Base-by-base conservation (phyloP, 2,329 filamentous ascomycete species). In the Phyllosticta paracitricarpa region DNA sequence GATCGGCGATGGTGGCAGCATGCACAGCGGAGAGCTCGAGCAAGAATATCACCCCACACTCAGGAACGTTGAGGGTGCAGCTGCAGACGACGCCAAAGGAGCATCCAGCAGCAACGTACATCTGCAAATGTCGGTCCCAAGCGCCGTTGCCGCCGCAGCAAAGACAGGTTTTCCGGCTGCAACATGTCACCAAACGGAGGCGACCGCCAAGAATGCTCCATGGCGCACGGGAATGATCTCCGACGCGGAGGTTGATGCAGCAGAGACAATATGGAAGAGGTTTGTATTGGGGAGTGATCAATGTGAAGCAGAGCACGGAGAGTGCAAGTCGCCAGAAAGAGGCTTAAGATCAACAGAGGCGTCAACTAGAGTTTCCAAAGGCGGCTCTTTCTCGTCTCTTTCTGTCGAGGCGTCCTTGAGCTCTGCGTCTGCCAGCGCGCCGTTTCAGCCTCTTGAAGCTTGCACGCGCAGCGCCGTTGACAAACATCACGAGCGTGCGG, bases 241-340 rank as follows among this genome's bases (percentile, higher is more conserved):
- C 51, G 61, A 58, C 51, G 24, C 56, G 51, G 60, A 51, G 30
- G 40, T 48, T n/a, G 63, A 60, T 17, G 61, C 61, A 12, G 65
- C 67, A 51, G 71, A 73, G 56, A 62, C 62, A 56, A 59, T 71
- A 35, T 75, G 73, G 73, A 70, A 63, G 64, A 66, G 59, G 12
- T 72, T 73, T 53, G 69, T 72, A 26, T 69, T 73, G 54, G 69
- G 67, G 22, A 66, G 65, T 51, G 66, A 68, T 28, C 33, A 35
- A n/a, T 33, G 12, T 35, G 7, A 19, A 53, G 40, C 30, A 60
- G 14, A 48, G 40, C n/a, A 48, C 40, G 40, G 14, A 24, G 54
- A 61, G 58, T n/a, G 35, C 25, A 19, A 53, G 58, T 56, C 54
- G 58, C 40, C 33, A 35, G 53, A 61, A 61, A 54, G n/a, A 56